Base-by-base conservation (phyloP, 2,329 filamentous ascomycete species). In the Capronia americana region DNA sequence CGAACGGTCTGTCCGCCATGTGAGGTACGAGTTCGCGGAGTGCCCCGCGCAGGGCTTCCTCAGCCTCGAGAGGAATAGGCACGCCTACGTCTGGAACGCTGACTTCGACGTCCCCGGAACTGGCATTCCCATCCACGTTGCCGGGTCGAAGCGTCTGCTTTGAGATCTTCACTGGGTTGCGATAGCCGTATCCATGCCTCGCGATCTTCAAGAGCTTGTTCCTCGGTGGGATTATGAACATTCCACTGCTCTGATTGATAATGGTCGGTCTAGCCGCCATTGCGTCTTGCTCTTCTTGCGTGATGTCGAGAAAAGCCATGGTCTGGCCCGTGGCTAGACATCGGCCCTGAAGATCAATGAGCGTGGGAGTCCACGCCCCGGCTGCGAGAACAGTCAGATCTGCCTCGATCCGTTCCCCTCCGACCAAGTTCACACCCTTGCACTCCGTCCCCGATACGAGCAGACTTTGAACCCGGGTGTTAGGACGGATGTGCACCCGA, bases 251-350 rank as follows among this genome's bases (percentile, higher is more conserved):
- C 67, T 83, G 78, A 72, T 82, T 83, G 58, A 83, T 73, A 58
- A 82, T 74, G 4, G 92, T 90, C 0, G 93, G 93, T 74, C 89
- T 87, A 38, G 86, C 79, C 50, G 81, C 82, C 11, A 97, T 81
- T 3, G 78, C 77, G 17, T 82, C 81, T 78, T 93, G 88, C 78
- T 97, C 93, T 4, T 86, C 85, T 17, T 87, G 80, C 0, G 88
- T 90, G 72, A 98, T 85, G 69, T 87, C 83, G 70, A 97, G 81
- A 79, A 96, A 97, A 12, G 86, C 90, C 28, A 98, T 76, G 0
- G 87, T 86, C 74, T 98, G 94, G 14, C 92, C 94, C 0, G 92
- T 96, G 2, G 93, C 91, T 69, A 90, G 86, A 46, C 88, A 89
- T 53, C 91, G 86, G 28, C 92, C 92, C 55, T 88, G 83, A 0